Conservation (phyloP, 2,329 filamentous ascomycete genomes). For the Xylaria sp. region DNA sequence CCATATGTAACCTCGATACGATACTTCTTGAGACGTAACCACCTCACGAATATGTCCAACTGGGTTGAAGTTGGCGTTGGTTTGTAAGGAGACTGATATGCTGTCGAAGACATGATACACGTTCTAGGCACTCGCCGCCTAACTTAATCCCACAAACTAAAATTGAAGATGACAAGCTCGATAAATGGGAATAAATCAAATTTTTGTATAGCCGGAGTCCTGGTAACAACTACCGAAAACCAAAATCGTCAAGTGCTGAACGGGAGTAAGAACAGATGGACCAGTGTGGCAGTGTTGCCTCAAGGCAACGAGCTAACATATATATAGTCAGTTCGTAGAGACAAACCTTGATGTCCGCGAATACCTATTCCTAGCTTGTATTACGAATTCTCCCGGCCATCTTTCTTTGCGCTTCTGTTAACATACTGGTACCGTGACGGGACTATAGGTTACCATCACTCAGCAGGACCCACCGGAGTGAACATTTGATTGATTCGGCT, state of each 20-base stretch:
- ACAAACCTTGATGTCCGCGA: not conserved
- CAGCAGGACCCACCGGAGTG: conserved; percentile 19
- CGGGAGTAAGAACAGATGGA: not conserved
- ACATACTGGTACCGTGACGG: not conserved
- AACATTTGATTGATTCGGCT: conserved; percentile 16
- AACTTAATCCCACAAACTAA: not conserved
- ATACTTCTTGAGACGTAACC: conserved; percentile 81
- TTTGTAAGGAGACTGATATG: conserved; percentile 34
- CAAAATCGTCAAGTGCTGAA: not conserved
- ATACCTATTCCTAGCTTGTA: conserved; percentile 22
- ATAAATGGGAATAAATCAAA: not conserved
- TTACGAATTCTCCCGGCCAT: conserved; percentile 9
- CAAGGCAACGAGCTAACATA: not conserved
- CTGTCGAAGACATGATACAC: conserved; percentile 27
- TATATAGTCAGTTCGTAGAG: not conserved
- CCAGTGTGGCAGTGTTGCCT: not conserved
- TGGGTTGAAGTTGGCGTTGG: conserved; percentile 35
- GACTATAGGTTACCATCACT: conserved; percentile 21
- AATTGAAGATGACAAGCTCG: not conserved
- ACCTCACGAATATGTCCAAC: conserved; percentile 63
- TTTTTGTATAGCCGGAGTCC: not conserved
- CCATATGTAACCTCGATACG: conserved; percentile 86
- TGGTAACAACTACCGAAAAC: not conserved
- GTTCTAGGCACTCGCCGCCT: conserved; percentile 2
- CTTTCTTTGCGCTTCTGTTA: conserved; percentile 14